Conservation (phyloP, 78 protist species). For the Dictyostelium intermedium region DNA sequence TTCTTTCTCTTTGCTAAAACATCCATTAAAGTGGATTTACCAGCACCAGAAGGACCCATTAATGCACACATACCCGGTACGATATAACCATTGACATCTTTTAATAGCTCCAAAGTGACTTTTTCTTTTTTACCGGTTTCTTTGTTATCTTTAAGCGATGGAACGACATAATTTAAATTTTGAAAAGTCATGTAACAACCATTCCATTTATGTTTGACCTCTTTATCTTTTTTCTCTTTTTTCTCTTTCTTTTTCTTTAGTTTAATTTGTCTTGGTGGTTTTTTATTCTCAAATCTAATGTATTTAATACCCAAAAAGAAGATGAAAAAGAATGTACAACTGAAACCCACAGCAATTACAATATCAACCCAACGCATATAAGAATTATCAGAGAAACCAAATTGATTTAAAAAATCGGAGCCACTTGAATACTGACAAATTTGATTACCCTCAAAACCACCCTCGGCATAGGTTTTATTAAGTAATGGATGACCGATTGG, state of each 20-base stretch:
- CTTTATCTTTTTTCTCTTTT: constrained; percentile 21
- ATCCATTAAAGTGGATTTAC: constrained; percentile 55
- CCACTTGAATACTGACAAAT: constrained; percentile 19
- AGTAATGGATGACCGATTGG: not conserved
- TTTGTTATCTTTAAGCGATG: not conserved
- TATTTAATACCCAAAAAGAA: constrained; percentile 31
- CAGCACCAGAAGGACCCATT: constrained; percentile 61
- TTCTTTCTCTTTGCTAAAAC: constrained; percentile 31
- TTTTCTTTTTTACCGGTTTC: constrained; percentile 43
- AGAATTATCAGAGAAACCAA: constrained; percentile 44
- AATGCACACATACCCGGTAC: constrained; percentile 70
- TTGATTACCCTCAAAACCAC: not conserved
- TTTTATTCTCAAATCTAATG: constrained; percentile 36
- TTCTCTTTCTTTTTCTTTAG: constrained; percentile 19
- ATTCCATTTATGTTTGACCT: not conserved
- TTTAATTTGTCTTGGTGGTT: constrained; percentile 40
- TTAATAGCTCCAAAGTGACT: constrained; percentile 18
- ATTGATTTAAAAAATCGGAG: not conserved
- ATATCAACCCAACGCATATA: constrained; percentile 71
- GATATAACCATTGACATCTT: constrained; percentile 71
- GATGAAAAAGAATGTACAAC: not conserved
- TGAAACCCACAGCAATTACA: constrained; percentile 22
- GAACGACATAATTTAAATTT: constrained; percentile 38
- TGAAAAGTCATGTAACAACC: constrained; percentile 76
- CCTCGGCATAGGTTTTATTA: not conserved